Evolutionary conservation across 2,329 filamentous ascomycete genomes (phyloP), one percentile per base, ranked within the genome.

Genomic region (Calonectria crousiana): DNA sequence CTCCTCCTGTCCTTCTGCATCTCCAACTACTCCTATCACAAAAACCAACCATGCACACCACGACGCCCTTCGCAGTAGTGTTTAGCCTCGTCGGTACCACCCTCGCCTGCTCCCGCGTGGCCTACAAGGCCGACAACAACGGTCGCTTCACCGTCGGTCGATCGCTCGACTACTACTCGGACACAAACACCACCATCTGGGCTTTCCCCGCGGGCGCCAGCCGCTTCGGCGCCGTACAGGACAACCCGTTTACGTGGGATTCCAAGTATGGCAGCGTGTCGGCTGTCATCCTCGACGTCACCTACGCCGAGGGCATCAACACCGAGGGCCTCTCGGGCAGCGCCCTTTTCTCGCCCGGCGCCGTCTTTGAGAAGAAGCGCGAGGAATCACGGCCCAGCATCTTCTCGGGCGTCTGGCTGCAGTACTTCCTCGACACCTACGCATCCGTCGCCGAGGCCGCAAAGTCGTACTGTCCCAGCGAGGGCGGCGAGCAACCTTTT

Each of bases 331-430:
- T 78, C 4, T 30, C 74, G 2, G 74, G 64, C 4, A 78, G 75
- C 72, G 51, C 73, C 47, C 60, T 84, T 73, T 49, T 82, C 60
- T 52, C 79, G 72, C 30, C 71, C 49, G 28, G 81, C 77, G 18
- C 73, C 74, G 53, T 80, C 74, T 38, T 81, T 41, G 28, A 77
- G 75, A 34, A 76, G 75, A 41, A 62, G 23, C 62, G 74, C 36
- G 58, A 74, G 23, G 51, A 14, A 18, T 36, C 38, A 16, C 47
- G 62, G 1, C 53, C 51, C 13, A 72, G 73, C 14, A 49, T 78
- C 23, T 77, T 71, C 34, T 56, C 72, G 4, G 70, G 71, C 2
- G 49, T 73, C 3, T 78, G 75, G 77, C 28, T 78, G 72, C 77
- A 77, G 67, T 77, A 77, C 60, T 76, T 72, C 52, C 76, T 76